These are phyloP conservation scores for Triticum timopheevii DNA, from an alignment of 176 grass and related monocot genomes.

Conservation along the genomic window DNA sequence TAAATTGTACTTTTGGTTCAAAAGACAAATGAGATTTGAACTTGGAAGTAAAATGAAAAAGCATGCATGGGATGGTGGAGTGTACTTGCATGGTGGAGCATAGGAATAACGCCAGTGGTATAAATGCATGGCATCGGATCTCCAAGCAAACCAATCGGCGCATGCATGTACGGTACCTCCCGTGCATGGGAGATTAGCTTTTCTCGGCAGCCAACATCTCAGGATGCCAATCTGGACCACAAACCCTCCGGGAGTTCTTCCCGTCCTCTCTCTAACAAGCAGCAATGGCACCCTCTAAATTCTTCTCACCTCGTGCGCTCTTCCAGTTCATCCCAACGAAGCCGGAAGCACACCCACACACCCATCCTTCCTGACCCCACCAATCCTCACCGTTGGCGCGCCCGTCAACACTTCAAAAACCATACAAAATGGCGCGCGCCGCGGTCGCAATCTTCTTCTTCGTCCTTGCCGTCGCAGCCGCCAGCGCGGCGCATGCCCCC, in stretches of 20 bases:
- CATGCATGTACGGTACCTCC: too few relatives aligned
- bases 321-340: slow-evolving; percentile 50
- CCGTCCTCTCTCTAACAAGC: background rate
- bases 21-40: too few relatives aligned
- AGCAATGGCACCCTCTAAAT: slow-evolving; percentile 11
- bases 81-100: too few relatives aligned
- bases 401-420: background rate
- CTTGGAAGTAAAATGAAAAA: too few relatives aligned
- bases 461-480: slow-evolving; percentile 16
- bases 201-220: background rate
- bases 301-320: background rate
- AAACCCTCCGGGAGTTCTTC: background rate
- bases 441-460: slow-evolving; percentile 37
- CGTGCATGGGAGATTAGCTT: too few relatives aligned
- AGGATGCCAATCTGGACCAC: background rate
- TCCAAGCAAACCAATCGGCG: too few relatives aligned
- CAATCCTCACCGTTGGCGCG: background rate
- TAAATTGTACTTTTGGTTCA: too few relatives aligned
- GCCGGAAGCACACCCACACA: slow-evolving; percentile 18
- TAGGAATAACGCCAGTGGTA: too few relatives aligned
- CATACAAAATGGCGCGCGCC: slow-evolving; percentile 42
- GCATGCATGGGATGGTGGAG: too few relatives aligned
- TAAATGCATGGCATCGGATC: too few relatives aligned
- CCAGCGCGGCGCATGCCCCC: slow-evolving; percentile 25
- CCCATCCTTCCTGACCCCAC: background rate